Evolutionary conservation across 164 flowering plant genomes (phyloP), one percentile per base, ranked within the genome.

Genomic region (Magnolia changhungtana): DNA sequence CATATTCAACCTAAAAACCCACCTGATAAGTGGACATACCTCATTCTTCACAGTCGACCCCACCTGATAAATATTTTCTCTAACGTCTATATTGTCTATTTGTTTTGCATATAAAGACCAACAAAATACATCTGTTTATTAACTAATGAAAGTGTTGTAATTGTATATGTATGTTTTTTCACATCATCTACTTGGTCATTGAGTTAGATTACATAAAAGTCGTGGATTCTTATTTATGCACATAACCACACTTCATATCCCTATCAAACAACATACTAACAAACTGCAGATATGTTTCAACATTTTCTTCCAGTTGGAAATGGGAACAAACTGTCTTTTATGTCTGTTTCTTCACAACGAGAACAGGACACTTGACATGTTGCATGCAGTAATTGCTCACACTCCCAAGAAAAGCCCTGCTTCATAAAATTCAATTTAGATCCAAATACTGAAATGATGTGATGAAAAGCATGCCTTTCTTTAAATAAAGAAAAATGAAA

Each of bases 291-390:
- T 31, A 27, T 31, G 14, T 27, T 68, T 24, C 0, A 4, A 68
- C 20, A 31, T 31, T 11, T 16, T 68, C 19, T 14, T 68, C 19
- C 24, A 37, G 50, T 45, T 19, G 20, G 13, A 50, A n/a, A 50
- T 71, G 3, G 9, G 50, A 20, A 71, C 73, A 51, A 71, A 21
- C 50, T 29, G 10, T 59, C 23, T 16, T 50, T 67, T 77, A 82
- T 7, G 18, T 63, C 20, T 69, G 63, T 79, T 80, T 85, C 82
- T 75, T 85, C 76, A 85, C 87, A 68, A 85, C 83, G 49, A 87
- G 84, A 63, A 85, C 86, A 1, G 89, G 84, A 78, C 87, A 85
- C 73, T 80, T 82, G 52, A 86, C 89, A 78, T 83, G 76, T 2
- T 82, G 85, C 58, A 80, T 80, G 73, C 87, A 85, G 55, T 87